Conservation (phyloP, 257 asterid species). For the Anisodus tanguticus region DNA sequence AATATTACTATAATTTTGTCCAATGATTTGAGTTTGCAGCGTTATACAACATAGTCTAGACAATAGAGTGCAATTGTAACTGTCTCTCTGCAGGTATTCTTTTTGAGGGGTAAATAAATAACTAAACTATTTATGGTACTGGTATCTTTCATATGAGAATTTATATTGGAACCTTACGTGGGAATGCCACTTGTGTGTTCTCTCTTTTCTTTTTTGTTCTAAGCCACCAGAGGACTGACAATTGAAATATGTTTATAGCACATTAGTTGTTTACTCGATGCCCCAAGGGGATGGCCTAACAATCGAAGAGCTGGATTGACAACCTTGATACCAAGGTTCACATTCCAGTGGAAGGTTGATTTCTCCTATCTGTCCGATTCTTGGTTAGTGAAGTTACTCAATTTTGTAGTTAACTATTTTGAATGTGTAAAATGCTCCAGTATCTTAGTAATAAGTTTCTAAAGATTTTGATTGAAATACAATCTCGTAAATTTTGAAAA, state of each 20-base stretch:
- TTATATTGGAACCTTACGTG: background rate
- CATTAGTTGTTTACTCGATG: background rate
- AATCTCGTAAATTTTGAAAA: background rate
- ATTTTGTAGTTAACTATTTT: background rate
- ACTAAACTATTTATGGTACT: background rate
- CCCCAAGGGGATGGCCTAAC: background rate
- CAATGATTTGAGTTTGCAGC: constrained; percentile 19
- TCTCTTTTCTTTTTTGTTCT: background rate
- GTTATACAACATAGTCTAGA: background rate
- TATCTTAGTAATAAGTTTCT: too few species aligned
- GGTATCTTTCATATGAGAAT: background rate
- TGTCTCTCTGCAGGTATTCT: constrained; percentile 26
- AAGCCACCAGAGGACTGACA: background rate
- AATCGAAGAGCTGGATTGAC: background rate
- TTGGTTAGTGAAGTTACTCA: background rate
- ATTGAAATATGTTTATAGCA: background rate
- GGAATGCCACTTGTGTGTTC: background rate
- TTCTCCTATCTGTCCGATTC: background rate
- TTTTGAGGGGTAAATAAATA: constrained; percentile 23
- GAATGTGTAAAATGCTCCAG: too few species aligned
- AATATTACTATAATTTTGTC: background rate
- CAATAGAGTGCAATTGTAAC: background rate
- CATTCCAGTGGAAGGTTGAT: background rate
- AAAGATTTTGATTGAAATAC: too few species aligned
- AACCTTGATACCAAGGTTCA: background rate